Evolutionary conservation across 352 stramenopile genomes (phyloP).

Genomic region (Pythium volutum): DNA sequence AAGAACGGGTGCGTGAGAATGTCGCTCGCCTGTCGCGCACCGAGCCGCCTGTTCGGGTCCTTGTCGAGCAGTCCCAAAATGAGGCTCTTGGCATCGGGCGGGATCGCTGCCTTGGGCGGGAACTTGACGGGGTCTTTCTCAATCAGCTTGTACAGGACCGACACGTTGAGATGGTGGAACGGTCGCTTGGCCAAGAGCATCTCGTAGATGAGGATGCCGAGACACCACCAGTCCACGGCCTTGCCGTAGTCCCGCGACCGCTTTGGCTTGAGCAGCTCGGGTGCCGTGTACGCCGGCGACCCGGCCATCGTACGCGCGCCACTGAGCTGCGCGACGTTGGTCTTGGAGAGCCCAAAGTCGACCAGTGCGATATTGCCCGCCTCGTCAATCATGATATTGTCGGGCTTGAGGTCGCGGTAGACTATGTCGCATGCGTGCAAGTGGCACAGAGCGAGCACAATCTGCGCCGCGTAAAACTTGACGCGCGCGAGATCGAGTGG

Average conservation of each 20-base stretch:
- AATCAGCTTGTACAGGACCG: slow-evolving; percentile 90
- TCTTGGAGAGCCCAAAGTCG: slow-evolving; percentile 94
- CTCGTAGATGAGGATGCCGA: slow-evolving; percentile 90
- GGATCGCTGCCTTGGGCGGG: slow-evolving; percentile 64
- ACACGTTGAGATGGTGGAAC: slow-evolving; percentile 91
- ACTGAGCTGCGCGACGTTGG: slow-evolving; percentile 83
- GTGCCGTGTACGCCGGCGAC: slow-evolving; percentile 78
- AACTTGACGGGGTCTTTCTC: slow-evolving; percentile 88
- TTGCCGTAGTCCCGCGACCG: slow-evolving; percentile 84
- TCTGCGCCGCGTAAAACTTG: slow-evolving; percentile 91
- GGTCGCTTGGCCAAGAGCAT: slow-evolving; percentile 90
- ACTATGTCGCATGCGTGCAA: slow-evolving; percentile 93
- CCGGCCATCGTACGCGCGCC: slow-evolving; percentile 84
- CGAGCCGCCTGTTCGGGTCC: slow-evolving; percentile 77
- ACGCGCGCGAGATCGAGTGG: slow-evolving; percentile 73
- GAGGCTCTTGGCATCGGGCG: slow-evolving; percentile 63
- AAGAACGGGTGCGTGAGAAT: slow-evolving; percentile 86
- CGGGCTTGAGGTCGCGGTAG: slow-evolving; percentile 94
- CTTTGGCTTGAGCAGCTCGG: slow-evolving; percentile 81
- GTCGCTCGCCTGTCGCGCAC: slow-evolving; percentile 77
- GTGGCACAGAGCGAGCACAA: slow-evolving; percentile 89
- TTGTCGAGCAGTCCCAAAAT: slow-evolving; percentile 82
- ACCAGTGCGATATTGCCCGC: slow-evolving; percentile 93
- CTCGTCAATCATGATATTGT: slow-evolving; percentile 95
- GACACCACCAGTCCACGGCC: slow-evolving; percentile 85